Evolutionary conservation across 148 eudicot species (phyloP).

Genomic region (Hydrangea macrophylla): DNA sequence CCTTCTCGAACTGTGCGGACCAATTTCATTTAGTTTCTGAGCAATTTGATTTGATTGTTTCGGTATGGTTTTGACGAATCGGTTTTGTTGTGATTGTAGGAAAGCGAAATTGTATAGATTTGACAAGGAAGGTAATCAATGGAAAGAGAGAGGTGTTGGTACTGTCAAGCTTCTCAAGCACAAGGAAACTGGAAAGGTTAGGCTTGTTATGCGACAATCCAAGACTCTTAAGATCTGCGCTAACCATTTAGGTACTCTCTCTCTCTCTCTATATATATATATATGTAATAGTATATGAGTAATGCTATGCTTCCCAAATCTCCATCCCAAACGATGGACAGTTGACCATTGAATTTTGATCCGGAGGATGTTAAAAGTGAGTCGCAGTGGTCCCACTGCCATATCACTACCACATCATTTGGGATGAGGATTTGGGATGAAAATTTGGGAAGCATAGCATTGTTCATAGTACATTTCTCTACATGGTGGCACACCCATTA

Average conservation of each 20-base stretch:
- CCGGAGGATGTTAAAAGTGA: too few species aligned
- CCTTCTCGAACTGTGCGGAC: conserved; percentile 35
- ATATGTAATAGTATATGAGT: not conserved
- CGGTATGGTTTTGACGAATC: not conserved
- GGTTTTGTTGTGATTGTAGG: conserved; percentile 7
- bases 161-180: conserved; percentile 34
- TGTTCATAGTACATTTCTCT: too few species aligned
- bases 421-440: too few species aligned
- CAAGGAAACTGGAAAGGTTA: conserved; percentile 25
- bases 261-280: not conserved
- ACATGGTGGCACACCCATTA: not conserved
- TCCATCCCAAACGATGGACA: too few species aligned
- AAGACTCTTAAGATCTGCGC: conserved; percentile 28
- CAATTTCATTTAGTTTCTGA: not conserved
- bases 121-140: conserved; percentile 25
- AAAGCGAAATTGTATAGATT: conserved; percentile 29
- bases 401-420: too few species aligned
- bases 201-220: conserved; percentile 31
- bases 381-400: too few species aligned
- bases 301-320: too few species aligned
- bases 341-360: too few species aligned
- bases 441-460: too few species aligned
- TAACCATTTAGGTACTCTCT: conserved; percentile 23
- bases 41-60: not conserved
- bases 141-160: conserved; percentile 37